Conservation (phyloP, 257 asterid genomes). For the Solanum virginianum region DNA sequence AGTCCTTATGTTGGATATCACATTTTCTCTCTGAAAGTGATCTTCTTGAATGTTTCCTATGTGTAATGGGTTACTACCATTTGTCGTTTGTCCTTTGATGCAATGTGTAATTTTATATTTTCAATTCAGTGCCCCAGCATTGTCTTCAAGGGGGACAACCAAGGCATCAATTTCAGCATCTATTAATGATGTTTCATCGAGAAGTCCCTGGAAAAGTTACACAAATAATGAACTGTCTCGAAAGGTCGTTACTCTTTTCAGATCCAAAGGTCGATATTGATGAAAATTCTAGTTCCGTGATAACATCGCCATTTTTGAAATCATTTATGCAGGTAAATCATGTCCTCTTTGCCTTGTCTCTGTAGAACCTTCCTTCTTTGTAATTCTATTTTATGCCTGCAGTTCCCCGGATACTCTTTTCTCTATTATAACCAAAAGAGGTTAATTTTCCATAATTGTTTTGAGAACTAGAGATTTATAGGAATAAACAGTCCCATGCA, state of each 20-base stretch:
- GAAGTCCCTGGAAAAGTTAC: slow-evolving; percentile 75
- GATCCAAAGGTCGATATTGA: slow-evolving; percentile 48
- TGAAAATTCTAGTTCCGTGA: slow-evolving; percentile 72
- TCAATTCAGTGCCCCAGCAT: slow-evolving; percentile 78
- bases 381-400: not conserved
- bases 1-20: not conserved
- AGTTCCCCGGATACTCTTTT: not conserved
- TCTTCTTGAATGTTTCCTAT: not conserved
- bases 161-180: slow-evolving; percentile 58
- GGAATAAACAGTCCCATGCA: not conserved
- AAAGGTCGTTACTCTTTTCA: too few species aligned
- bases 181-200: slow-evolving; percentile 61
- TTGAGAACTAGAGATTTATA: not conserved
- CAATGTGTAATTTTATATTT: not conserved
- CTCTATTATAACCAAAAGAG: not conserved
- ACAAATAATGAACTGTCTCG: slow-evolving; percentile 53
- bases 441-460: not conserved
- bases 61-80: not conserved
- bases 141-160: slow-evolving; percentile 54
- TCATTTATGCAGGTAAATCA: slow-evolving; percentile 88
- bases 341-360: not conserved
- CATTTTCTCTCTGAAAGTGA: not conserved
- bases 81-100: not conserved
- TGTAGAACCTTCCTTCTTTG: not conserved
- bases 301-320: slow-evolving; percentile 88